A percentile compares a stretch with the other conserved stretches of the same genome.
Evolutionary conservation across 148 eudicot species (phyloP).

Genomic region (Arbutus unedo): DNA sequence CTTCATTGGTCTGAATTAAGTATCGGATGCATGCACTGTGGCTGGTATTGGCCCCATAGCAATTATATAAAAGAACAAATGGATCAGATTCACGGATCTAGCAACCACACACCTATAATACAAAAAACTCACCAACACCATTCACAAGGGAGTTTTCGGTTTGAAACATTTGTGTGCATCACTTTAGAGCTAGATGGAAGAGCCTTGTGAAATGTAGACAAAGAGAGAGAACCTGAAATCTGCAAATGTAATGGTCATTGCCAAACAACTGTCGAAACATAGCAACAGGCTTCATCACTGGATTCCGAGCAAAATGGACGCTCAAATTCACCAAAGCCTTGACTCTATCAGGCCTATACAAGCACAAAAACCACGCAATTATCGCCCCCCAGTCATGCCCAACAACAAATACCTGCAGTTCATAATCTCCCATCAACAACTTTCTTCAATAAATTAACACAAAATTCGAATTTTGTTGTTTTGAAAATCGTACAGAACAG

Average conservation of each 20-base stretch:
- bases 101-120: too few species aligned
- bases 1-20: too few species aligned
- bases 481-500: too few species aligned
- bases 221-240: slow-evolving; percentile 15
- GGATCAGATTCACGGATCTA: too few species aligned
- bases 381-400: slow-evolving; percentile 16
- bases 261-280: slow-evolving; percentile 13
- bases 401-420: slow-evolving; percentile 1
- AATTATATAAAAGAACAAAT: too few species aligned
- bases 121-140: too few species aligned
- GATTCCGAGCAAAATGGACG: slow-evolving; percentile 11
- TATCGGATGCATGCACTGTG: too few species aligned
- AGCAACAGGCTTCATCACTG: neutral
- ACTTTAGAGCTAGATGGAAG: too few species aligned
- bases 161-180: too few species aligned
- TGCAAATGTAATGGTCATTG: slow-evolving; percentile 17
- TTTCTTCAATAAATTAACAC: neutral
- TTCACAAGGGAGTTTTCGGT: too few species aligned
- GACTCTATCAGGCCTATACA: slow-evolving; percentile 19
- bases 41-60: too few species aligned
- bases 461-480: neutral
- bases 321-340: slow-evolving; percentile 20
- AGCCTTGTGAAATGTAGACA: too few species aligned
- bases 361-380: slow-evolving; percentile 17
- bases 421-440: neutral